A percentile compares a stretch with the other conserved stretches of the same genome.
These are phyloP conservation scores for Penicillium bovifimosum DNA, from an alignment of 495 filamentous ascomycete species.

Conservation along the genomic window DNA sequence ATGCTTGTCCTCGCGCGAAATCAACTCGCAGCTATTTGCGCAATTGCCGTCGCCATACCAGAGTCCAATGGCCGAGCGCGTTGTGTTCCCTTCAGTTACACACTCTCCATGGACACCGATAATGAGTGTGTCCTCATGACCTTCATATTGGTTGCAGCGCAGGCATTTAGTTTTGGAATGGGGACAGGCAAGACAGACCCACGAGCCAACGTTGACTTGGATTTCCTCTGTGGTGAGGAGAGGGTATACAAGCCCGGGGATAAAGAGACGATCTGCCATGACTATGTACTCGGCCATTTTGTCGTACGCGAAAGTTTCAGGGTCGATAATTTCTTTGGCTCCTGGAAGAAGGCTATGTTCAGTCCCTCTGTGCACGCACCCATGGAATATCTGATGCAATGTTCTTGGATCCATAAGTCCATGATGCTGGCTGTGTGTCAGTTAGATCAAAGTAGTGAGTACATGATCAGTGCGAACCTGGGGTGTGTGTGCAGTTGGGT, in stretches of 20 bases:
- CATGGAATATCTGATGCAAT: background rate
- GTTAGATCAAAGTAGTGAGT: too few relatives aligned
- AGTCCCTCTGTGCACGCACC: background rate
- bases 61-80: conserved; percentile 4
- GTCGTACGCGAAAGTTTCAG: background rate
- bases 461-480: background rate
- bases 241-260: background rate
- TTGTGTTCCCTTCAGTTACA: background rate
- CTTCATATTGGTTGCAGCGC: conserved; percentile 6
- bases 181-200: conserved; percentile 11
- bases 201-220: conserved; percentile 6
- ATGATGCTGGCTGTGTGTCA: too few relatives aligned
- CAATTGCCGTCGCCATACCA: conserved; percentile 12
- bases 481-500: too few relatives aligned
- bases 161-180: conserved; percentile 4
- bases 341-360: background rate
- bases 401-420: background rate
- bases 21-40: background rate
- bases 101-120: conserved; percentile 9
- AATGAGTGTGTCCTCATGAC: conserved; percentile 12
- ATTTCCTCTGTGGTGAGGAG: conserved; percentile 4
- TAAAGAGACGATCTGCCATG: background rate
- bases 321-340: background rate
- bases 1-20: conserved; percentile 2
- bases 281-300: background rate